Conservation (phyloP, 179 eudicot genomes). For the Sideroxylon spinosum region DNA sequence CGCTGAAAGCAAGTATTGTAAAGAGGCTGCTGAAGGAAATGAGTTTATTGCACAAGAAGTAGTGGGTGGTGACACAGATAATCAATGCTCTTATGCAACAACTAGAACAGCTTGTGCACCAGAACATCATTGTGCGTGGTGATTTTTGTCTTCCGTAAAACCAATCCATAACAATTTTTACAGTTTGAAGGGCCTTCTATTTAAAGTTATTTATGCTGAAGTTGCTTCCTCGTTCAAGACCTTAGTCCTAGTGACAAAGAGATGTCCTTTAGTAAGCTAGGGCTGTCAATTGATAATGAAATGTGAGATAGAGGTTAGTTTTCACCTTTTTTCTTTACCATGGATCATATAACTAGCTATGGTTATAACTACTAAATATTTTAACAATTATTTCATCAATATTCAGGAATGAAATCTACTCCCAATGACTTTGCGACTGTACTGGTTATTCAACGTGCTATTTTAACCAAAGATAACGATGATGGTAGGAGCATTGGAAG, state of each 20-base stretch:
- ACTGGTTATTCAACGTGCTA: not conserved
- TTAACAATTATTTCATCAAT: not conserved
- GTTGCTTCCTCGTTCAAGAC: constrained; percentile 12
- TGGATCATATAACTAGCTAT: not conserved
- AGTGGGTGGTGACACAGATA: not conserved
- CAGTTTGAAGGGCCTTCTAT: not conserved
- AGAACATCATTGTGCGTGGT: constrained; percentile 15
- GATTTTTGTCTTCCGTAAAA: not conserved
- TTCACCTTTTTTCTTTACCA: not conserved
- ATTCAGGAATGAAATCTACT: constrained; percentile 3
- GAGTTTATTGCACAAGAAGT: not conserved
- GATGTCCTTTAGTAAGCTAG: not conserved
- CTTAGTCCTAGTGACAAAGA: constrained; percentile 2
- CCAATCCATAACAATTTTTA: not conserved
- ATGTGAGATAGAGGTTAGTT: constrained; percentile 1
- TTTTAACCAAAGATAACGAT: not conserved
- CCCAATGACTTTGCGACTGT: not conserved
- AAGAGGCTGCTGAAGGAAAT: not conserved
- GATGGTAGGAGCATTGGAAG: not conserved
- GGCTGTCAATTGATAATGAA: not conserved
- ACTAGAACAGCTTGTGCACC: not conserved
- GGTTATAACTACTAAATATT: not conserved
- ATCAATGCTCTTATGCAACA: not conserved
- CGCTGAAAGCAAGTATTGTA: not conserved
- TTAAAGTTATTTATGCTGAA: not conserved